Evolutionary conservation across 2,329 filamentous ascomycete genomes (phyloP).

Genomic region (Cytospora schulzeri): DNA sequence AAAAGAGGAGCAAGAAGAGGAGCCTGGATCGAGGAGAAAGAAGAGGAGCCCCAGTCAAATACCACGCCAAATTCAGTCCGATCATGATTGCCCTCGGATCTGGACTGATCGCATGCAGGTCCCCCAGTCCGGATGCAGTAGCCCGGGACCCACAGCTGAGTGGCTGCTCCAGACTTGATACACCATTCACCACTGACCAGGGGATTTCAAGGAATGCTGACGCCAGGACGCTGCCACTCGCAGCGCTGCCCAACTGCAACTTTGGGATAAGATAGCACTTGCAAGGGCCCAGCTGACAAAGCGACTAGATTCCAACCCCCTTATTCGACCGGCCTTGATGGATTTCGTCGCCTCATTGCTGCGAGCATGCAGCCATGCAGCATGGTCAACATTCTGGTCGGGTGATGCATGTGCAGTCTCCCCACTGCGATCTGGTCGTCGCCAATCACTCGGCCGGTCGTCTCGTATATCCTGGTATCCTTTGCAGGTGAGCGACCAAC

Average conservation of each 20-base stretch:
- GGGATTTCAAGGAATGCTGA: not conserved
- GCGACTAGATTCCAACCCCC: not conserved
- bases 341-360: constrained; percentile 5
- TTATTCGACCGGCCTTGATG: constrained; percentile 5
- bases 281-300: constrained; percentile 10
- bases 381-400: not conserved
- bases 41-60: constrained; percentile 21
- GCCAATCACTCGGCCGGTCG: constrained; percentile 7
- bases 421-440: constrained; percentile 14
- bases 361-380: too few species aligned
- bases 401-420: not conserved
- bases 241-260: not conserved
- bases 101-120: constrained; percentile 24
- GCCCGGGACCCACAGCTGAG: constrained; percentile 8
- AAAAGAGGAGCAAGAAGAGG: constrained; percentile 30
- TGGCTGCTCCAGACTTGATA: not conserved
- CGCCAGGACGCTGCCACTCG: too few species aligned
- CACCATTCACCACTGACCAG: not conserved
- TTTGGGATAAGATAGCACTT: too few species aligned
- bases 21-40: constrained; percentile 11
- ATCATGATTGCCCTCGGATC: constrained; percentile 27
- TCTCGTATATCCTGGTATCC: not conserved
- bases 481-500: constrained; percentile 20
- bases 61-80: constrained; percentile 8
- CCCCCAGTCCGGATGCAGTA: constrained; percentile 21